phyloP scores from a whole-genome alignment of 768 basidiomycete species.

The Hygrophoropsis aurantiaca region DNA sequence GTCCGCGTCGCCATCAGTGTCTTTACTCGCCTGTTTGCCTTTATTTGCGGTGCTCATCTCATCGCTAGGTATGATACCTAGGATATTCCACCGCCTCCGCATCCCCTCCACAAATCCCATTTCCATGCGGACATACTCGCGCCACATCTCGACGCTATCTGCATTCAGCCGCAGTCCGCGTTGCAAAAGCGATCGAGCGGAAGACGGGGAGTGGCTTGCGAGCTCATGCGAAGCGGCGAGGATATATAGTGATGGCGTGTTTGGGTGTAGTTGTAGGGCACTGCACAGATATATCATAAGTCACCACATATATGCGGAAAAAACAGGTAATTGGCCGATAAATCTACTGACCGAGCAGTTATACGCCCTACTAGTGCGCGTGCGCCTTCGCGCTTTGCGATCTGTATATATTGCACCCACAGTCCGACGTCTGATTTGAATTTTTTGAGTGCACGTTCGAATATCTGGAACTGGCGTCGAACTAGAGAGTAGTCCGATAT shows the following conservation, averaged over 20 bases:
- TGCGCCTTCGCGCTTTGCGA: slow-evolving; percentile 80
- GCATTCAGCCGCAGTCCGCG: slow-evolving; percentile 80
- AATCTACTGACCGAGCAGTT: slow-evolving; percentile 64
- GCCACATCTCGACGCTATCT: slow-evolving; percentile 77
- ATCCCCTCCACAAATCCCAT: slow-evolving; percentile 81
- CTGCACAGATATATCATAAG: slow-evolving; percentile 37
- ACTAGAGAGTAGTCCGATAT: slow-evolving; percentile 86
- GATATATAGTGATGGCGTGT: slow-evolving; percentile 74
- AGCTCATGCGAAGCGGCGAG: slow-evolving; percentile 84
- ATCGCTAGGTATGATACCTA: slow-evolving; percentile 55
- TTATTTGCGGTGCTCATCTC: slow-evolving; percentile 17
- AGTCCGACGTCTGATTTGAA: slow-evolving; percentile 87
- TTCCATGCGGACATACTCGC: slow-evolving; percentile 90
- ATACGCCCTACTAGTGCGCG: slow-evolving; percentile 77
- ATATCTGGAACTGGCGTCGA: slow-evolving; percentile 83
- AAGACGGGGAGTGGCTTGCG: slow-evolving; percentile 66
- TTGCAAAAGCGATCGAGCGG: slow-evolving; percentile 81
- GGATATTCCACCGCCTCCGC: slow-evolving; percentile 73
- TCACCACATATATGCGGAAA: no score
- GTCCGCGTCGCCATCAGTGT: slow-evolving; percentile 22
- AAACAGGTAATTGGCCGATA: not conserved
- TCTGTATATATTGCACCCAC: slow-evolving; percentile 87
- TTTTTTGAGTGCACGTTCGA: slow-evolving; percentile 84
- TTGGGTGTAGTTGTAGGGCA: slow-evolving; percentile 86
- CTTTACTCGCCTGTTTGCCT: slow-evolving; percentile 23